Conservation (phyloP, 768 basidiomycete genomes). For the Termitomyces sp. region DNA sequence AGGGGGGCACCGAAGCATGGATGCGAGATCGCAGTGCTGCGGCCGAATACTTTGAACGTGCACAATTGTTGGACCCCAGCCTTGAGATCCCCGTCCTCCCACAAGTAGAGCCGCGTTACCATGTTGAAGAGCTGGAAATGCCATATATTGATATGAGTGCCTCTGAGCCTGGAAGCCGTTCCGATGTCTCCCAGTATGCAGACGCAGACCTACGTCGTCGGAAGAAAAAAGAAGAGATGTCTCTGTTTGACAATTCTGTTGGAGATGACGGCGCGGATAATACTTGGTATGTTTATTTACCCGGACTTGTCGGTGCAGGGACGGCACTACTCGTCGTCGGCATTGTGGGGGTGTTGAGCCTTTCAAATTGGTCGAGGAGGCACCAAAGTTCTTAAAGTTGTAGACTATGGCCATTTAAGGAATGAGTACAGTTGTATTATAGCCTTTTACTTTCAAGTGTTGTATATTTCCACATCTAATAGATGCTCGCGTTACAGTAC, state of each 20-base stretch:
- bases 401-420: neutral
- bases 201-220: conserved; percentile 41
- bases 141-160: conserved; percentile 52
- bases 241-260: conserved; percentile 34
- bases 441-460: neutral
- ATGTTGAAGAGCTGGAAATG: conserved; percentile 52
- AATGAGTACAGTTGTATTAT: conserved; percentile 7
- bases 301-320: conserved; percentile 78
- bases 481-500: neutral
- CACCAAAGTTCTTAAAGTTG: conserved; percentile 49
- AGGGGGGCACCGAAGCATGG: conserved; percentile 68
- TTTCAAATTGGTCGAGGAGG: conserved; percentile 64
- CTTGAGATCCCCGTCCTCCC: conserved; percentile 70
- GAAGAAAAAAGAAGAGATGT: conserved; percentile 51
- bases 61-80: conserved; percentile 49
- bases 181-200: conserved; percentile 27
- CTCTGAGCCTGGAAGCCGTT: conserved; percentile 29
- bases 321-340: conserved; percentile 76
- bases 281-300: conserved; percentile 69
- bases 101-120: conserved; percentile 24
- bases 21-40: conserved; percentile 69
- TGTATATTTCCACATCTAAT: conserved; percentile 4
- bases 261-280: conserved; percentile 57
- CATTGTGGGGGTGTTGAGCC: conserved; percentile 71
- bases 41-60: conserved; percentile 66